These are phyloP conservation scores for Collariella sp. DNA, from an alignment of 495 filamentous ascomycete genomes.

Conservation along the genomic window DNA sequence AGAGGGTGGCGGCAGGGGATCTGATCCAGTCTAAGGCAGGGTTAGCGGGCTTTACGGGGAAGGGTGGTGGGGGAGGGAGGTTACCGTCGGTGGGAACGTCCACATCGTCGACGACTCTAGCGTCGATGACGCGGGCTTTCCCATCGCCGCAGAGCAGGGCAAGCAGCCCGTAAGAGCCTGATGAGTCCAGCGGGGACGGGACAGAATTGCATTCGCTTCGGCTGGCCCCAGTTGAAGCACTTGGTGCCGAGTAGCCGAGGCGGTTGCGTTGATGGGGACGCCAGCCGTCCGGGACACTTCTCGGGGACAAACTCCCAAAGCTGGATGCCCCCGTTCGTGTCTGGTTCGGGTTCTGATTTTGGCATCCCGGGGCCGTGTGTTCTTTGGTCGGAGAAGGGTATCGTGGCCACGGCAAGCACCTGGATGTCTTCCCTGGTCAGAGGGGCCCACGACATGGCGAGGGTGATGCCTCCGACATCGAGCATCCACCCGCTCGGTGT, in stretches of 20 bases:
- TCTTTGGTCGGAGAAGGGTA: conserved; percentile 38
- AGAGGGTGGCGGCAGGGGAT: conserved; percentile 33
- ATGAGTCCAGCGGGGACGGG: conserved; percentile 29
- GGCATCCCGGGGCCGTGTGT: conserved; percentile 13
- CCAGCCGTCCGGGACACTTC: conserved; percentile 10
- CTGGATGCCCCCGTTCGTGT: conserved; percentile 31
- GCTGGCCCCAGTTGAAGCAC: conserved; percentile 37
- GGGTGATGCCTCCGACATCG: conserved; percentile 37
- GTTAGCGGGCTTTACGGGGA: conserved; percentile 17
- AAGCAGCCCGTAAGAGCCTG: conserved; percentile 24
- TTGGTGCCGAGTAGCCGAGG: conserved; percentile 25
- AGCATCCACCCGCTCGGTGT: conserved; percentile 34
- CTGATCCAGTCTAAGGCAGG: conserved; percentile 31
- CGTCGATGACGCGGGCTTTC: conserved; percentile 33
- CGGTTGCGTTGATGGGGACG: conserved; percentile 12
- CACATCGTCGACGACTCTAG: conserved; percentile 21
- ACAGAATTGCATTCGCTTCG: conserved; percentile 38
- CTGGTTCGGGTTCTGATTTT: conserved; percentile 13
- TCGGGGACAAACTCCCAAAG: conserved; percentile 34
- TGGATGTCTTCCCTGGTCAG: conserved; percentile 25
- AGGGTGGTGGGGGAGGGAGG: neutral
- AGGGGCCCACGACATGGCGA: conserved; percentile 39
- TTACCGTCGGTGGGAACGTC: conserved; percentile 28
- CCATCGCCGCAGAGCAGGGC: conserved; percentile 38
- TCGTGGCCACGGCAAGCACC: conserved; percentile 37